Conservation (phyloP, 306 rosid species). For the Erythrophleum fordii region DNA sequence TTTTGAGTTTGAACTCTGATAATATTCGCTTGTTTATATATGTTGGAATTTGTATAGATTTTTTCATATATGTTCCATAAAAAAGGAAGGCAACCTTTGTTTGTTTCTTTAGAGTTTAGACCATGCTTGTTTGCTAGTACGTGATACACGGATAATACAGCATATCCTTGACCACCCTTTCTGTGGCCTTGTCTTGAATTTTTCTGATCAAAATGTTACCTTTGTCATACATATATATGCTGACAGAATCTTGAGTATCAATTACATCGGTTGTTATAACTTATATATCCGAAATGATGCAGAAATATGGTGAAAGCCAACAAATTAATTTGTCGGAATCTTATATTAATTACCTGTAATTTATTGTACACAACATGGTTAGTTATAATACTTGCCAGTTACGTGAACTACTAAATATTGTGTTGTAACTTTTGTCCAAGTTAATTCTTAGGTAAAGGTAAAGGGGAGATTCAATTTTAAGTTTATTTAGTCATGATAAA, state of each 20-base stretch:
- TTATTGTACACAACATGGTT: background rate
- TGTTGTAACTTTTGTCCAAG: background rate
- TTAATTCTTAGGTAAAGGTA: too few relatives aligned
- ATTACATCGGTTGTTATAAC: background rate
- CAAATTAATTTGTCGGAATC: conserved; percentile 15
- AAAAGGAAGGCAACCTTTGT: conserved; percentile 32
- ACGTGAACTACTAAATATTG: background rate
- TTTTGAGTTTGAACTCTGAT: conserved; percentile 21
- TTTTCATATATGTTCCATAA: conserved; percentile 1
- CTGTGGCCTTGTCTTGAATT: conserved; percentile 30
- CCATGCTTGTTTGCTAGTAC: conserved; percentile 54
- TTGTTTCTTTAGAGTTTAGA: conserved; percentile 40
- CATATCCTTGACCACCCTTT: conserved; percentile 44
- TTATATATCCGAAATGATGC: conserved; percentile 8
- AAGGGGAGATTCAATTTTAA: too few relatives aligned
- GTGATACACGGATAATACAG: conserved; percentile 45
- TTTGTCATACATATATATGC: conserved; percentile 32
- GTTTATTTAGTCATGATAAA: too few relatives aligned
- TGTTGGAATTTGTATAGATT: background rate
- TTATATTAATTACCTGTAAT: background rate
- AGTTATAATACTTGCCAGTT: too few relatives aligned
- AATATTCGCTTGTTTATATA: conserved; percentile 20
- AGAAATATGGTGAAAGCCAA: conserved; percentile 29
- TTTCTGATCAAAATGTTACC: conserved; percentile 37
- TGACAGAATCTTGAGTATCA: conserved; percentile 20